Conservation (phyloP, 768 basidiomycete genomes). For the Hericium erinaceus region DNA sequence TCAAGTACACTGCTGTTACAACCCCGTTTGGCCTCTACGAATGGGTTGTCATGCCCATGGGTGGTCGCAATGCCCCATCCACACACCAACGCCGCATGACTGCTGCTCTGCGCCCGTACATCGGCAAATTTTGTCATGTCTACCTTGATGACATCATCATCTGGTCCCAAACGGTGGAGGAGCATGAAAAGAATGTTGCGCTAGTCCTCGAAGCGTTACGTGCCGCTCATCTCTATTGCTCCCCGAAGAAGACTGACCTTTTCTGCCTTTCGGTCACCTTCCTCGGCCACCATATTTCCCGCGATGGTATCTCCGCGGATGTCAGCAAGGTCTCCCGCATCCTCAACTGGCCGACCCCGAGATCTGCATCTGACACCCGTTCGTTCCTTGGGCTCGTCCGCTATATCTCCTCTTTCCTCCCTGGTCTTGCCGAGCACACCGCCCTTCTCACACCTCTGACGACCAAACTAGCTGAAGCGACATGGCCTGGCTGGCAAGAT, state of each 20-base stretch:
- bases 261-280: constrained; percentile 9
- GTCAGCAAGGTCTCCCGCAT: not conserved
- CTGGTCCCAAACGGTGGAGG: constrained; percentile 6
- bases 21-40: constrained; percentile 33
- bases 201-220: constrained; percentile 13
- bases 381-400: not conserved
- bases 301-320: not conserved
- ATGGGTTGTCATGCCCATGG: constrained; percentile 14
- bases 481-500: not conserved
- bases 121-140: constrained; percentile 34
- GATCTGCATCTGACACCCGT: not conserved
- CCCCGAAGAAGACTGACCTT: constrained; percentile 11
- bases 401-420: not conserved
- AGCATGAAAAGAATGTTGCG: constrained; percentile 12
- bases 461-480: not conserved
- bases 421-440: not conserved
- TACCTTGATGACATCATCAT: constrained; percentile 21
- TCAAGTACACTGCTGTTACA: constrained; percentile 26
- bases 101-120: constrained; percentile 19
- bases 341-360: not conserved
- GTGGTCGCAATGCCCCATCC: constrained; percentile 24
- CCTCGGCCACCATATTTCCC: not conserved
- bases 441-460: not conserved
- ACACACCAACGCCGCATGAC: constrained; percentile 28
- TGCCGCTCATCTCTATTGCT: constrained; percentile 10